A percentile compares a stretch with the other conserved stretches of the same genome.
phyloP scores from a whole-genome alignment of 305 asterid genomes.

The Solanum aculeatissimum region DNA sequence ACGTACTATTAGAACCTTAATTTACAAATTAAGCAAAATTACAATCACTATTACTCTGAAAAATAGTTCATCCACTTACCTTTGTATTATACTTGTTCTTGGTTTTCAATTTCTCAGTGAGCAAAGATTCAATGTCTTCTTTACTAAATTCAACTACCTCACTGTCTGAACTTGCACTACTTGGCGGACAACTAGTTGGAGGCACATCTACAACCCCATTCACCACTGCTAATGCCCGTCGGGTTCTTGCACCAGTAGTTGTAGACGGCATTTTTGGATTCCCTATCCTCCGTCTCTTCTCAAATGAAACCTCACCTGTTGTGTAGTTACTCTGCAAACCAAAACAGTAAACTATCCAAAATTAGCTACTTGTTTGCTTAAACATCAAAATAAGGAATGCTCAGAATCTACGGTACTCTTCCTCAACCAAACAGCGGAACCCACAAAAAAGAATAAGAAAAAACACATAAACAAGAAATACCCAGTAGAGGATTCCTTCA shows the following conservation, averaged over 20 bases:
- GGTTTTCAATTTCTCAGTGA: conserved; percentile 52
- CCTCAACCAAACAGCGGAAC: background rate
- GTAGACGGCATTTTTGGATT: conserved; percentile 44
- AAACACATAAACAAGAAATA: background rate
- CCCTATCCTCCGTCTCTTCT: conserved; percentile 63
- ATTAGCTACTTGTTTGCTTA: background rate
- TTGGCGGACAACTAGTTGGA: conserved; percentile 45
- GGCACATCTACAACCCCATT: conserved; percentile 74
- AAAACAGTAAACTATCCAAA: background rate
- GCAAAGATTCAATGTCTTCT: conserved; percentile 64
- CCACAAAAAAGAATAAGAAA: background rate
- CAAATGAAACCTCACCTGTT: conserved; percentile 44
- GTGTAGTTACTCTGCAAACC: conserved; percentile 39
- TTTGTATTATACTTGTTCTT: conserved; percentile 55
- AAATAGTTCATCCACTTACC: conserved; percentile 25
- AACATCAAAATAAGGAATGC: background rate
- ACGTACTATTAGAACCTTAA: background rate
- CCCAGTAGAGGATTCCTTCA: background rate
- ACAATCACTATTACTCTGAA: background rate
- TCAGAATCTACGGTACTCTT: background rate
- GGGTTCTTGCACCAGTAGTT: conserved; percentile 23
- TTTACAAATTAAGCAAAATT: conserved; percentile 4
- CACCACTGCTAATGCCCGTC: conserved; percentile 70
- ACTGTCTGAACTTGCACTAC: conserved; percentile 50
- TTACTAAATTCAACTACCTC: conserved; percentile 50